These are phyloP conservation scores for Hortiboletus campestris DNA, from an alignment of 768 basidiomycete genomes.

Conservation along the genomic window DNA sequence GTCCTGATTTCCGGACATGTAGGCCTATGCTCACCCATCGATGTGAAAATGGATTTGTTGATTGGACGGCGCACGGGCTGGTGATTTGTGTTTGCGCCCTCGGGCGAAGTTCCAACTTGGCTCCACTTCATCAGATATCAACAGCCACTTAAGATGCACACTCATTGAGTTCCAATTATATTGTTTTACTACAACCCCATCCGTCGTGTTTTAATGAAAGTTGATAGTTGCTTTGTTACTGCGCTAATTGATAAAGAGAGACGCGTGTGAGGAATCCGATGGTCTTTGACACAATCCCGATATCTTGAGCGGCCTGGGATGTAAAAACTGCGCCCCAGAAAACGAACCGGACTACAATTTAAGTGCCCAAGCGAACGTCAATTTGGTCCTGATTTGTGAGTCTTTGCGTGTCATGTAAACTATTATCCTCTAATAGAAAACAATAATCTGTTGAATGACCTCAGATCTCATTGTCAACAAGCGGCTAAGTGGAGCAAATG, in stretches of 20 bases:
- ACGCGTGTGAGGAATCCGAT: neutral
- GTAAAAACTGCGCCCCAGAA: neutral
- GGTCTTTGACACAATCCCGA: neutral
- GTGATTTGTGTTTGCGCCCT: neutral
- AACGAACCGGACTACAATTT: neutral
- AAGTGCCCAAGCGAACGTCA: neutral
- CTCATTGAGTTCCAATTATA: constrained; percentile 1
- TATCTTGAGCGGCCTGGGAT: neutral
- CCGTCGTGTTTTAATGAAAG: neutral
- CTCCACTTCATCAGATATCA: constrained; percentile 16
- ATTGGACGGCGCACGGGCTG: neutral
- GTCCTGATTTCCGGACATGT: neutral
- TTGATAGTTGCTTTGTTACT: neutral
- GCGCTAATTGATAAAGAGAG: neutral
- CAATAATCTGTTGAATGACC: neutral
- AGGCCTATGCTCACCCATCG: neutral
- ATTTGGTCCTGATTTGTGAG: neutral
- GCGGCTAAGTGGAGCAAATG: constrained; percentile 21
- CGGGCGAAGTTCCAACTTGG: neutral
- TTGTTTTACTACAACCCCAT: neutral
- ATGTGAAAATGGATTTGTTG: neutral
- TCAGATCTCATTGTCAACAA: constrained; percentile 9
- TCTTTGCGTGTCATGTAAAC: neutral
- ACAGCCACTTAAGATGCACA: neutral
- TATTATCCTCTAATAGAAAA: constrained; percentile 8